Conservation (phyloP, 1,139 yeast genomes). For the Yamadazyma oceani region DNA sequence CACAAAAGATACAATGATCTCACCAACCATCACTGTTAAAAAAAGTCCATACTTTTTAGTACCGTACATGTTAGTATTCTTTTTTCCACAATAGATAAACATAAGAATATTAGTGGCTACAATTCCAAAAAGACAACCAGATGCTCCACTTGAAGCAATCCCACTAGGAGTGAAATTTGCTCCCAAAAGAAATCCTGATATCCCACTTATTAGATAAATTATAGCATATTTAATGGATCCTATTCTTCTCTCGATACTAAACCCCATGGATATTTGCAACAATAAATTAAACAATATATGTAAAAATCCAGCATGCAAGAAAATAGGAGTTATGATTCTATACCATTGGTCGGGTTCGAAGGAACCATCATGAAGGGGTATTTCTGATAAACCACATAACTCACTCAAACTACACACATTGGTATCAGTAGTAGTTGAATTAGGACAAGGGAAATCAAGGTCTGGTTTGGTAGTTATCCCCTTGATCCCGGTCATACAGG, state of each 20-base stretch:
- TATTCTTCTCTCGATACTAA: conserved; percentile 58
- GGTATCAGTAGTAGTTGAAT: conserved; percentile 56
- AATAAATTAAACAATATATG: conserved; percentile 67
- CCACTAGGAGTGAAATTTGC: conserved; percentile 74
- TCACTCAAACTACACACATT: conserved; percentile 58
- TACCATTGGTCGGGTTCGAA: conserved; percentile 66
- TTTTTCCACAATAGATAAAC: conserved; percentile 54
- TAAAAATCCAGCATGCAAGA: conserved; percentile 71
- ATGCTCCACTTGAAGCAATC: conserved; percentile 69
- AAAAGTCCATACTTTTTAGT: conserved; percentile 45
- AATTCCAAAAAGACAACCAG: conserved; percentile 74
- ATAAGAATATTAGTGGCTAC: conserved; percentile 62
- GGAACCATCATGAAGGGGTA: conserved; percentile 28
- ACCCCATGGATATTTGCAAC: conserved; percentile 62
- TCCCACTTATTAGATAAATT: conserved; percentile 62
- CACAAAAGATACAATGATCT: conserved; percentile 60
- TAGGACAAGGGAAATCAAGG: conserved; percentile 65
- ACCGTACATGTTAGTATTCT: conserved; percentile 45
- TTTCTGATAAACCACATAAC: conserved; percentile 62
- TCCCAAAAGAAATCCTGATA: conserved; percentile 69
- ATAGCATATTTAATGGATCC: conserved; percentile 57
- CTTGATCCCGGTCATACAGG: conserved; percentile 62
- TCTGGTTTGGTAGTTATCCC: conserved; percentile 51
- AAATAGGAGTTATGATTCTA: conserved; percentile 69
- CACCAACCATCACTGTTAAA: conserved; percentile 51